Base-by-base conservation (phyloP, 768 basidiomycete genomes). In the Amanita phalloides region DNA sequence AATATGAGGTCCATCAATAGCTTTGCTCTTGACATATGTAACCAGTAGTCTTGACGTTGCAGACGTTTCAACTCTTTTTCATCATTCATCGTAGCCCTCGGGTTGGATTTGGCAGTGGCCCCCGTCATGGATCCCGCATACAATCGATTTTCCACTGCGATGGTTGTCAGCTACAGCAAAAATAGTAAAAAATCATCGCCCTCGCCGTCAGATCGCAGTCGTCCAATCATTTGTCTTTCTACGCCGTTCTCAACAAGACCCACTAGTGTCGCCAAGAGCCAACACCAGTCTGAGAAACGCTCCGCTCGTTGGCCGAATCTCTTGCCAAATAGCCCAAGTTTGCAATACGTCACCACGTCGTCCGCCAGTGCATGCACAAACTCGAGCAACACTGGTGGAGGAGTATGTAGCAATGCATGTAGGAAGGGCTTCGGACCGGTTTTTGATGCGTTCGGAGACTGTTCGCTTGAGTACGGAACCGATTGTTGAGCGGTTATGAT, bases 1-100 rank as follows among this genome's bases (percentile, higher is more conserved):
- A 91, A 92, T 60, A 90, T 79, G 55, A 92, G 68, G 64, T 92
- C 90, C 87, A 90, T 88, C 39, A 76, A 60, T 54, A 92, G 69
- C 70, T 92, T 92, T 51, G 73, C 69, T 53, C 84, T 70, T 23
- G 82, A 75, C 46, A 86, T 64, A 57, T 79, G 79, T 44, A 91
- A 68, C 89, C 89, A 91, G 59, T 84, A 82, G 58, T 79, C 80
- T 65, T 89, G 82, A 56, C 76, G 74, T 62, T 77, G 76, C 33
- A 93, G 74, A 39, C 84, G 69, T 46, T 68, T 62, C 43, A 90
- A 70, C 63, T 90, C 88, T 64, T 75, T 81, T 58, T 84, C 80
- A 61, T 90, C 86, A 2, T 78, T 55, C 65, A 79, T 82, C 37
- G 73, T 65, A 5, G 69, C 61, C 53, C 72, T 75, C 11, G 84